Base-by-base conservation (phyloP, 2,329 filamentous ascomycete genomes). In the Pseudonectria buxi region DNA sequence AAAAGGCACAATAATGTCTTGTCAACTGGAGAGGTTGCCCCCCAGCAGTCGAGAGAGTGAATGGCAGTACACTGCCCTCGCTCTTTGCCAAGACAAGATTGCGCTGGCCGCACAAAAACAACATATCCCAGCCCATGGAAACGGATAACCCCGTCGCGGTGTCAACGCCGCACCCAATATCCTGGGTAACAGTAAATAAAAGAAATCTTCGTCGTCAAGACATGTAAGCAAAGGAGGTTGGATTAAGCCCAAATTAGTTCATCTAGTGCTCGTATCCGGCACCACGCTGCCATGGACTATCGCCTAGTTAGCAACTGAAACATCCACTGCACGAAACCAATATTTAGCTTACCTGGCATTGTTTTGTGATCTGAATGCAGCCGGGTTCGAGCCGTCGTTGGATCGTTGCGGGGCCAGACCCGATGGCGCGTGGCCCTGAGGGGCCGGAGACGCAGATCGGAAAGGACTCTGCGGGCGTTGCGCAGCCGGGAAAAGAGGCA, bases 231-330 rank as follows among this genome's bases (percentile, higher is more conserved):
- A 40, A 47, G 32, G 40, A 44, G 42, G 30, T 36, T 14, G 43
- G 28, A 31, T 26, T 29, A 31, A 47, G 26, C 30, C 39, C 10
- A 29, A 26, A 31, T 43, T 38, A 39, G 29, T 40, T 45, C 46
- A 36, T 41, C 43, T 44, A 51, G 26, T 65, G 58, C 14, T 68
- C 64, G 44, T 68, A 68, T 27, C 64, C 64, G 30, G 64, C 64
- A 40, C 64, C 64, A 40, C 64, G 64, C 46, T 68, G 64, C 64
- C 64, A 68, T 16, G 64, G 64, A 47, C 64, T 67, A 30, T 37
- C 16, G 26, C 7, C 12, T 22, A 30, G 15, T 30, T 16, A 30
- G 28, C 6, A 30, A 14, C 6, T 16, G 5, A 11, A 14, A 16
- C 14, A 2, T 14, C 13, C 32, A 24, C 10, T 9, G 30, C 14